These are phyloP conservation scores for Plasmodium malariae DNA, from an alignment of 169 alveolate genomes.

Conservation along the genomic window DNA sequence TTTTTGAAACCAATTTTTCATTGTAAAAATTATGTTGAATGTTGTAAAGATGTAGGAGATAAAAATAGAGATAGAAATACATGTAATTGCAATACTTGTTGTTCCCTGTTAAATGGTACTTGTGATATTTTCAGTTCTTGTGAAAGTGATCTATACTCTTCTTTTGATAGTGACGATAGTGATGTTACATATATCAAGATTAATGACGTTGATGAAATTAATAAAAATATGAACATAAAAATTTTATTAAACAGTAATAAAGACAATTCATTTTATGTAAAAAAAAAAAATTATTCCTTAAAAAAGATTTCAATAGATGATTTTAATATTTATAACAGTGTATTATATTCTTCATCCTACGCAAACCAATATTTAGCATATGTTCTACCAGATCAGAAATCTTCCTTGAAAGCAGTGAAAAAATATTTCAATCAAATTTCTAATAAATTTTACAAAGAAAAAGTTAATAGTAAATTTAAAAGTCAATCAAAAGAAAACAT, in stretches of 20 bases:
- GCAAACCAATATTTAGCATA: conserved; percentile 70
- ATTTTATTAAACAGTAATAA: conserved; percentile 34
- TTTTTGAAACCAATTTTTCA: conserved; percentile 21
- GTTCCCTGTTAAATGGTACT: conserved; percentile 19
- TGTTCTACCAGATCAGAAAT: conserved; percentile 52
- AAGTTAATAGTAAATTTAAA: conserved; percentile 24
- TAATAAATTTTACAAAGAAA: conserved; percentile 21
- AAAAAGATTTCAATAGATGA: conserved; percentile 71
- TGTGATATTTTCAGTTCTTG: conserved; percentile 61
- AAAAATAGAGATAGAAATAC: background rate
- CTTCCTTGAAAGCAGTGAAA: conserved; percentile 30
- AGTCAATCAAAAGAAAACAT: conserved; percentile 22
- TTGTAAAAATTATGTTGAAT: conserved; percentile 24
- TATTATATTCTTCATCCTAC: conserved; percentile 67
- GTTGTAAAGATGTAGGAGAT: conserved; percentile 12
- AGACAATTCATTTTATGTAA: conserved; percentile 59
- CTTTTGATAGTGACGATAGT: conserved; percentile 70
- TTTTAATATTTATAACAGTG: conserved; percentile 61
- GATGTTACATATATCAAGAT: conserved; percentile 52
- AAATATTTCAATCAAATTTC: conserved; percentile 48
- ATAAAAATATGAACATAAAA: conserved; percentile 52
- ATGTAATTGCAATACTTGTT: conserved; percentile 7
- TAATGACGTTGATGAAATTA: conserved; percentile 59
- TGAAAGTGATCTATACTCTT: conserved; percentile 54
- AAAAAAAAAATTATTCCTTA: conserved; percentile 48